Percentiles rank a stretch among this genome's conserved stretches.
phyloP scores from a whole-genome alignment of 352 stramenopile genomes.

The Pythium sp. region DNA sequence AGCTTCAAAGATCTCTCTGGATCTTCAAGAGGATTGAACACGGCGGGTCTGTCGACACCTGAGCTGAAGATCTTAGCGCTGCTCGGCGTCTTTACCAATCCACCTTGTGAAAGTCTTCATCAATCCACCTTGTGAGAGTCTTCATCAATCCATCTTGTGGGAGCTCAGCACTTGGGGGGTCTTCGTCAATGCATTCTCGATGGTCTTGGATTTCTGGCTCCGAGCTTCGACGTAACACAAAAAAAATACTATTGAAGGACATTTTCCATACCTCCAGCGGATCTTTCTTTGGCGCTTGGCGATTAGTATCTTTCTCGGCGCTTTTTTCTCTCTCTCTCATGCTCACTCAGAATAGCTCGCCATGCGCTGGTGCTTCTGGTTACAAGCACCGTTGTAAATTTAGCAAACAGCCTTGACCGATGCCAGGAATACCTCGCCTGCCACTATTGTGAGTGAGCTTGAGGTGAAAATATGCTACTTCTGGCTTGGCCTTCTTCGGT shows the following conservation, averaged over 20 bases:
- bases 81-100: neutral
- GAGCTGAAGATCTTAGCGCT: neutral
- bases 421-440: neutral
- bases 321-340: neutral
- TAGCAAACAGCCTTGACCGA: neutral
- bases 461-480: neutral
- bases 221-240: neutral
- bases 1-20: neutral
- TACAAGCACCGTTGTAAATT: neutral
- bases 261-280: neutral
- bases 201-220: neutral
- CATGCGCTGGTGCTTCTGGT: slow-evolving; percentile 1
- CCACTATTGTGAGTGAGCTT: neutral
- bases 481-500: neutral
- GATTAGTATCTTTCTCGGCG: neutral
- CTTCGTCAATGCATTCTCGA: neutral
- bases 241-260: neutral
- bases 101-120: neutral
- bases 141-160: too few species aligned
- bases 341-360: neutral
- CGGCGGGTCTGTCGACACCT: neutral
- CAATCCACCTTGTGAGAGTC: neutral
- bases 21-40: neutral
- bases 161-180: neutral
- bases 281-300: neutral